A percentile compares a stretch with the other conserved stretches of the same genome.
Conservation (phyloP, 345 rosid species). For the Syzygium oleosum region DNA sequence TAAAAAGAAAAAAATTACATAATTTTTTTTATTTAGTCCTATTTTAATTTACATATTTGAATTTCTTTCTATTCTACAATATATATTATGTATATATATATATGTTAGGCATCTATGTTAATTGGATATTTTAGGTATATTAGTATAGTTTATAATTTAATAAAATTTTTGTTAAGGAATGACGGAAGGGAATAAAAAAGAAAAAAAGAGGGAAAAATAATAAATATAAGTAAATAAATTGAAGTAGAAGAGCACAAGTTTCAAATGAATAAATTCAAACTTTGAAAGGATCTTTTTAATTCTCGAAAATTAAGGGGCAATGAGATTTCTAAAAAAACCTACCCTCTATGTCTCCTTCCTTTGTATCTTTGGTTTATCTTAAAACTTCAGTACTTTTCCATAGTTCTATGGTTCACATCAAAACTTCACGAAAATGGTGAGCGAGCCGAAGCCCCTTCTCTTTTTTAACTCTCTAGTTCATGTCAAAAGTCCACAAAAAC, state of each 20-base stretch:
- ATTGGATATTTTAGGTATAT: not conserved
- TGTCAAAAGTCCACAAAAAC: not conserved
- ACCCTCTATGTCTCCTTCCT: not conserved
- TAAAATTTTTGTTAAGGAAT: not conserved
- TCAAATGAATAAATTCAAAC: not conserved
- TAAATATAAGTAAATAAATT: not conserved
- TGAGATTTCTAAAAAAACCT: not conserved
- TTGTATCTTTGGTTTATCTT: not conserved
- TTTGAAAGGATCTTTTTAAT: not conserved
- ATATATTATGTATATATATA: not conserved
- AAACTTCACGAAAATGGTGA: not conserved
- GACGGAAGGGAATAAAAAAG: not conserved
- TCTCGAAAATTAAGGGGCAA: not conserved
- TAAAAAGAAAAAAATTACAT: not conserved
- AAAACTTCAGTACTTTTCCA: not conserved
- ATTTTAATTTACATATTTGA: not conserved
- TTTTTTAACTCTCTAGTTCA: not conserved
- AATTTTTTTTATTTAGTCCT: not conserved
- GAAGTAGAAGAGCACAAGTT: not conserved
- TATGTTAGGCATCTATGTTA: not conserved
- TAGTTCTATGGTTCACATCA: not conserved
- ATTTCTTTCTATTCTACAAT: not conserved
- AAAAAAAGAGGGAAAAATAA: not conserved
- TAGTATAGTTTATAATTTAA: not conserved
- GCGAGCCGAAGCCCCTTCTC: not conserved